Conservation (phyloP, 2,329 filamentous ascomycete species). For the Colletotrichum coccodes region DNA sequence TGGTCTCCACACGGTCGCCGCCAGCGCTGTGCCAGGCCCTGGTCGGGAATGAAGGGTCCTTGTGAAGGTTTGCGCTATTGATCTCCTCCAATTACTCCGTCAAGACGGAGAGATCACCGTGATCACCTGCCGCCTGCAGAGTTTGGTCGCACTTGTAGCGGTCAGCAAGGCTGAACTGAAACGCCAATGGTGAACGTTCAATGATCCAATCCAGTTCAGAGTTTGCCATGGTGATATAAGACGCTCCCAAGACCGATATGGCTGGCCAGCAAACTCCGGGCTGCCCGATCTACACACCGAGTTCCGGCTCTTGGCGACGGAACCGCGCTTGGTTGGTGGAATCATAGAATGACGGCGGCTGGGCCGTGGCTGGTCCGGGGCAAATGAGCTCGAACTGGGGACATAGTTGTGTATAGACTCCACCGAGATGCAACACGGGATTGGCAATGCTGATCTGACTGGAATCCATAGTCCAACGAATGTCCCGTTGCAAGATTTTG, state of each 20-base stretch:
- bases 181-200: constrained; percentile 11
- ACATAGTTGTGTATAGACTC: constrained; percentile 13
- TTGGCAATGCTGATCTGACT: constrained; percentile 13
- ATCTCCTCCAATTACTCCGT: constrained; percentile 16
- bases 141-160: constrained; percentile 14
- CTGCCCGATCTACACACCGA: background rate
- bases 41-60: constrained; percentile 15
- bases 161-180: constrained; percentile 32
- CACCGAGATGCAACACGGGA: constrained; percentile 1
- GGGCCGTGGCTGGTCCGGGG: background rate
- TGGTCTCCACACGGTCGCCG: constrained; percentile 5
- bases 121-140: constrained; percentile 26
- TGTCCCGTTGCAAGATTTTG: background rate
- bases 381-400: background rate
- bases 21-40: constrained; percentile 10
- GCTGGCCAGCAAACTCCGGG: background rate
- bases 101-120: constrained; percentile 27
- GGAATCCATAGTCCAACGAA: constrained; percentile 1
- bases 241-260: background rate
- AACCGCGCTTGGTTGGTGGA: constrained; percentile 2
- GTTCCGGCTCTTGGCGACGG: constrained; percentile 7
- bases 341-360: background rate
- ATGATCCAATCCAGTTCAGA: background rate
- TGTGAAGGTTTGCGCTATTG: constrained; percentile 31
- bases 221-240: constrained; percentile 27